Conservation (phyloP, 768 basidiomycete species). For the Pulveroboletus sp. region DNA sequence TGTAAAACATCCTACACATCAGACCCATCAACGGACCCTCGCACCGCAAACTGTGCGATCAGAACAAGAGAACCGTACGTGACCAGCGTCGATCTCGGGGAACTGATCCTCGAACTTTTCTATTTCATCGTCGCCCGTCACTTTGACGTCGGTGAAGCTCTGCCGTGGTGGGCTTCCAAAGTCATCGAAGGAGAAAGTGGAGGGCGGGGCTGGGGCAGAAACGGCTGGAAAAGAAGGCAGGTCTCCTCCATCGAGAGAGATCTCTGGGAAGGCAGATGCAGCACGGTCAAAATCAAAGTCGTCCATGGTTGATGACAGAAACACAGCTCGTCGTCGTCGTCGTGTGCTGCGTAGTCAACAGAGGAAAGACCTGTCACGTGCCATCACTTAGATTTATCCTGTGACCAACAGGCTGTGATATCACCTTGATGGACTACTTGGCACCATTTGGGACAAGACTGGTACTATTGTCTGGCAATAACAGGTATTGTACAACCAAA, state of each 20-base stretch:
- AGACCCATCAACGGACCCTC: slow-evolving; percentile 11
- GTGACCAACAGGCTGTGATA: too few relatives aligned
- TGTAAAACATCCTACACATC: slow-evolving; percentile 10
- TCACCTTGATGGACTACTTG: too few relatives aligned
- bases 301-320: slow-evolving; percentile 15
- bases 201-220: slow-evolving; percentile 29
- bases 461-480: too few relatives aligned
- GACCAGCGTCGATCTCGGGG: slow-evolving; percentile 64
- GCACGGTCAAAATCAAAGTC: slow-evolving; percentile 79
- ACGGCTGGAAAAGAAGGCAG: slow-evolving; percentile 40
- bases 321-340: not conserved
- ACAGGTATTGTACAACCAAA: too few relatives aligned
- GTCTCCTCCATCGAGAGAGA: slow-evolving; percentile 68
- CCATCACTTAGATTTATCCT: too few relatives aligned
- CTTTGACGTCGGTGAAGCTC: slow-evolving; percentile 55
- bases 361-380: too few relatives aligned
- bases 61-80: slow-evolving; percentile 27
- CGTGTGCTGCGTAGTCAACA: not conserved
- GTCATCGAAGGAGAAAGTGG: slow-evolving; percentile 61
- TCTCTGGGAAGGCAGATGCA: slow-evolving; percentile 82
- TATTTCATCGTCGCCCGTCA: slow-evolving; percentile 82
- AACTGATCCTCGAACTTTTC: slow-evolving; percentile 84
- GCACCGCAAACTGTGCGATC: not conserved
- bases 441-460: too few relatives aligned
- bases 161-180: slow-evolving; percentile 49